Base-by-base conservation (phyloP, 768 basidiomycete genomes). In the Hydnomerulius pinastri region DNA sequence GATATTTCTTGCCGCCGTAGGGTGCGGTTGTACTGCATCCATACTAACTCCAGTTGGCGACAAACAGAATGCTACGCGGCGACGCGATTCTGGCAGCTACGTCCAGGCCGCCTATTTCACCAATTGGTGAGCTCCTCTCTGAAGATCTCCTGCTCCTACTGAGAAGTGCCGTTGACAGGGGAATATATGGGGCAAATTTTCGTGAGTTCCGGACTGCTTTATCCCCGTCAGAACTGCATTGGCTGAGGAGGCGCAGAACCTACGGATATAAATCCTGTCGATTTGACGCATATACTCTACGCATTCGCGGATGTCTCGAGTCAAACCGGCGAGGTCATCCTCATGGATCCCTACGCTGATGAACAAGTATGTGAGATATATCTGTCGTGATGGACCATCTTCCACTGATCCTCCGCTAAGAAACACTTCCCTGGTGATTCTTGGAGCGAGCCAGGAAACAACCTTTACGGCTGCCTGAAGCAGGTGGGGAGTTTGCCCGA, bases 401-500 rank as follows among this genome's bases (percentile, higher is more conserved):
- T 48, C 39, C 48, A 20, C 59, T 67, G 40, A 55, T 23, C 23
- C 15, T 0, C 27, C 1, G 13, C 37, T 6, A 56, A 87, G 85
- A 86, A 86, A 81, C 85, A 82, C 56, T 88, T 77, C 70, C 72
- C 85, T 0, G 77, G 77, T 3, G 90, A 92, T 60, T 81, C 81
- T 10, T 90, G 87, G 90, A 72, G 74, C 57, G 88, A 90, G 17
- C 53, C 72, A 1, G 90, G 89, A 17, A 89, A 83, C 65, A 91
- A 92, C 59, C 70, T 92, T 5, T 93, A 90, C 54, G 90, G 89
- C 0, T 85, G 83, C 65, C 68, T 93, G 60, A 92, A 92, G 71
- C 90, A 92, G 63, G 75, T 87, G 25, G 72, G 71, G 13, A 4
- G 38, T 11, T 30, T n/a, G 18, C 4, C 35, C 15, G 25, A 11